Percentiles rank a stretch among this genome's conserved stretches.
These are phyloP conservation scores for Geotrichum citri-aurantii DNA, from an alignment of 1,139 yeast species.

Conservation along the genomic window DNA sequence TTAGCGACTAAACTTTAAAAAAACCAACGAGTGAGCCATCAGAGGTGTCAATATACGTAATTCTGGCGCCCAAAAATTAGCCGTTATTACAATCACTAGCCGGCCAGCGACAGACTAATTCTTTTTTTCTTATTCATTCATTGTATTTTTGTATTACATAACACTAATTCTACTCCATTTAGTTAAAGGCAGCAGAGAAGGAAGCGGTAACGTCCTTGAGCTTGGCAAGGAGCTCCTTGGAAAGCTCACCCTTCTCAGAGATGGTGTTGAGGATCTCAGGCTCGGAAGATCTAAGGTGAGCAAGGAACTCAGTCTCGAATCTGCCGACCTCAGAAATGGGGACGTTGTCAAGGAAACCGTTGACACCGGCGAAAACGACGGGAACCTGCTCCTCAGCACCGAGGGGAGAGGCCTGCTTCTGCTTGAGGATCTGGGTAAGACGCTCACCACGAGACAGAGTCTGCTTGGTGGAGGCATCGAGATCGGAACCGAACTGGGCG, in stretches of 20 bases:
- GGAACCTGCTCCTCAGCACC: constrained; percentile 99
- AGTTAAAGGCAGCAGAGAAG: constrained; percentile 76
- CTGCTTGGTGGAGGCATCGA: constrained; percentile 99
- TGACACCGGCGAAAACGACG: constrained; percentile 93
- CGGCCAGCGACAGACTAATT: background rate
- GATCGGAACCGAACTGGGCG: constrained; percentile 99
- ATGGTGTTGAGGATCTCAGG: constrained; percentile 76
- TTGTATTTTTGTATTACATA: background rate
- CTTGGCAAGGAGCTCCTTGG: constrained; percentile 79
- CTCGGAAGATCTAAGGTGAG: constrained; percentile 83
- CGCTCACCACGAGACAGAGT: constrained; percentile 99
- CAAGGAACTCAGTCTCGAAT: constrained; percentile 88
- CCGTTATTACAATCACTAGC: too few species aligned
- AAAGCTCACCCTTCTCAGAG: constrained; percentile 83
- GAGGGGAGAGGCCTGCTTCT: constrained; percentile 94
- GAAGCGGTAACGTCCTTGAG: constrained; percentile 89
- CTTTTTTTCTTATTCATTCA: background rate
- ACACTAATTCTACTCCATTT: constrained; percentile 18
- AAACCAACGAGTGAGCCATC: too few species aligned
- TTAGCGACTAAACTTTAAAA: too few species aligned
- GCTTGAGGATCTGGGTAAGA: constrained; percentile 97
- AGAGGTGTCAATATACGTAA: too few species aligned
- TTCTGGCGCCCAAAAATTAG: too few species aligned
- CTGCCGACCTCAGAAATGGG: constrained; percentile 83
- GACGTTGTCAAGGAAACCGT: constrained; percentile 92